phyloP scores from a whole-genome alignment of 2,329 filamentous ascomycete genomes.

The Aureobasidium subglaciale region DNA sequence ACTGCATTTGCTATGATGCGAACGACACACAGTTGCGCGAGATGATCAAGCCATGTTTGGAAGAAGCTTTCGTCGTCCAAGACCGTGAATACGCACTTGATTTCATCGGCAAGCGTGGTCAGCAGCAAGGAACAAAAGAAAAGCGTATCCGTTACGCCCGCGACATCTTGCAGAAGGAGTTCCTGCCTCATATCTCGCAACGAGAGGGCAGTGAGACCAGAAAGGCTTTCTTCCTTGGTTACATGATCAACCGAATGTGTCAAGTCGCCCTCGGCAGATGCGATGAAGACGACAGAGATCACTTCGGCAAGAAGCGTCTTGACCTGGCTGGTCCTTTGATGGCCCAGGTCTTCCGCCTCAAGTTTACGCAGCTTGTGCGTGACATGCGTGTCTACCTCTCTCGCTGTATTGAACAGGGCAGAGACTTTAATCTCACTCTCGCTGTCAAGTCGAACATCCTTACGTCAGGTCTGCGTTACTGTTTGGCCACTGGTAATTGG shows the following conservation, averaged over 20 bases:
- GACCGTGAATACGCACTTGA: constrained; percentile 91
- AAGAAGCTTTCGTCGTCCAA: constrained; percentile 93
- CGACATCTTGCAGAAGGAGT: constrained; percentile 95
- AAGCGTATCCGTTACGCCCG: constrained; percentile 87
- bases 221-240: constrained; percentile 96
- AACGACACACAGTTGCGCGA: constrained; percentile 96
- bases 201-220: constrained; percentile 87
- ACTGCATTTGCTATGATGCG: constrained; percentile 93
- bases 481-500: constrained; percentile 96
- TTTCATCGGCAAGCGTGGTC: constrained; percentile 89
- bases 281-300: constrained; percentile 94
- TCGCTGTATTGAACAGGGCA: constrained; percentile 80
- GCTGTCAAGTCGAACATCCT: constrained; percentile 88
- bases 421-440: constrained; percentile 82
- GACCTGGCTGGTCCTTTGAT: constrained; percentile 91
- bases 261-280: constrained; percentile 88
- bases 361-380: constrained; percentile 84
- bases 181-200: constrained; percentile 93
- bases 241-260: constrained; percentile 95
- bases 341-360: constrained; percentile 89
- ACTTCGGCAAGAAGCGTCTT: constrained; percentile 97
- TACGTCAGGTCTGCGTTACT: constrained; percentile 93
- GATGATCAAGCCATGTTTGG: constrained; percentile 93
- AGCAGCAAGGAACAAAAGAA: constrained; percentile 66
- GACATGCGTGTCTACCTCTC: constrained; percentile 89